Evolutionary conservation across 1,284 basidiomycete species (phyloP).

Genomic region (Amylostereum chailletii): DNA sequence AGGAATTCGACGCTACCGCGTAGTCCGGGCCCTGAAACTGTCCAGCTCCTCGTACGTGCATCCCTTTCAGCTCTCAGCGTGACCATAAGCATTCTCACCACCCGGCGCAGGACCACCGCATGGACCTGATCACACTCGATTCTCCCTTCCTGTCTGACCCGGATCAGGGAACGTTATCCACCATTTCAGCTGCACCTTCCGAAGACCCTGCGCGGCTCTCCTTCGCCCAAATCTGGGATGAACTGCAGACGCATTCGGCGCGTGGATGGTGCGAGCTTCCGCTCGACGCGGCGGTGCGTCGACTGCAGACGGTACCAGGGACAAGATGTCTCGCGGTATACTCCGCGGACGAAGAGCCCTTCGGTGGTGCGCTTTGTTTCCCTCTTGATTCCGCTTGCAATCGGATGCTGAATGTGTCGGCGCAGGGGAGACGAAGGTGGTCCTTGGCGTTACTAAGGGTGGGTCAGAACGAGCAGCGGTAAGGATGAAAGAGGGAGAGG

Average conservation of each 20-base stretch:
- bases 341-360: slow-evolving; percentile 44
- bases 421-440: slow-evolving; percentile 56
- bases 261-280: slow-evolving; percentile 61
- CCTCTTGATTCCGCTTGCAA: not conserved
- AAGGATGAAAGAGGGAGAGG: slow-evolving; percentile 30
- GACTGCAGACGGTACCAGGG: slow-evolving; percentile 39
- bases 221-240: slow-evolving; percentile 50
- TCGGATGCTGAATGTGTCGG: not conserved
- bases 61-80: not conserved
- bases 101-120: slow-evolving; percentile 26
- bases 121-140: slow-evolving; percentile 63
- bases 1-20: not conserved
- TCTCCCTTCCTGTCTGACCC: slow-evolving; percentile 52
- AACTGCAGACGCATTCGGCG: slow-evolving; percentile 32
- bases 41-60: slow-evolving; percentile 14
- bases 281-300: slow-evolving; percentile 40
- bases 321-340: slow-evolving; percentile 35
- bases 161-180: slow-evolving; percentile 10
- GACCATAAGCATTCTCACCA: not conserved
- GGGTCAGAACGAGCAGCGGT: slow-evolving; percentile 34
- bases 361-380: slow-evolving; percentile 36
- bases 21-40: slow-evolving; percentile 9
- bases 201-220: slow-evolving; percentile 21
- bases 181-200: slow-evolving; percentile 8
- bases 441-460: slow-evolving; percentile 48